A percentile compares a stretch with the other conserved stretches of the same genome.
Conservation (phyloP, 1,284 basidiomycete species). For the Termitomyces sp. region DNA sequence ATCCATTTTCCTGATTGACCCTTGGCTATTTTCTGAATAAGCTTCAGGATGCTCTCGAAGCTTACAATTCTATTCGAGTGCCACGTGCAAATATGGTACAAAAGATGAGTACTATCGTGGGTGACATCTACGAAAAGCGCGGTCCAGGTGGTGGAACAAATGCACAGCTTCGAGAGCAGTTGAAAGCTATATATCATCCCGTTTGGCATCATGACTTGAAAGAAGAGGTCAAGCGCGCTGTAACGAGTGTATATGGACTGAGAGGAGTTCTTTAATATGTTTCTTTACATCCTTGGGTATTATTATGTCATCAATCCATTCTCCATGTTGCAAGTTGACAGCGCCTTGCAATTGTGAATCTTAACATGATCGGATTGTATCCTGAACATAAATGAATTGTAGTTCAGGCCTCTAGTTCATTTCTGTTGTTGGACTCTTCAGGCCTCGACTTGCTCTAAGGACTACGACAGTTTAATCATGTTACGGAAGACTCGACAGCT, state of each 20-base stretch:
- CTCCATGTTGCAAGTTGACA: background rate
- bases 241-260: conserved; percentile 11
- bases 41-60: conserved; percentile 34
- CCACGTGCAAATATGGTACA: conserved; percentile 44
- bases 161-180: conserved; percentile 25
- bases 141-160: conserved; percentile 24
- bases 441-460: too few relatives aligned
- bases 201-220: conserved; percentile 46
- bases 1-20: conserved; percentile 7
- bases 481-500: too few relatives aligned
- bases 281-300: background rate
- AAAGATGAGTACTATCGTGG: conserved; percentile 31
- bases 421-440: background rate
- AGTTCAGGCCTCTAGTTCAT: background rate
- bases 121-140: conserved; percentile 38
- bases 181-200: conserved; percentile 37
- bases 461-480: too few relatives aligned
- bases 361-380: too few relatives aligned
- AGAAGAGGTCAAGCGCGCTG: conserved; percentile 27
- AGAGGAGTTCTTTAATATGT: background rate
- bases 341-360: too few relatives aligned
- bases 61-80: conserved; percentile 40
- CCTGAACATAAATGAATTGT: background rate
- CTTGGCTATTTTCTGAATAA: background rate
- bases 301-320: background rate